These are phyloP conservation scores for Mucor racemosus DNA, from an alignment of 371 early-diverging fungal genomes.

Conservation along the genomic window DNA sequence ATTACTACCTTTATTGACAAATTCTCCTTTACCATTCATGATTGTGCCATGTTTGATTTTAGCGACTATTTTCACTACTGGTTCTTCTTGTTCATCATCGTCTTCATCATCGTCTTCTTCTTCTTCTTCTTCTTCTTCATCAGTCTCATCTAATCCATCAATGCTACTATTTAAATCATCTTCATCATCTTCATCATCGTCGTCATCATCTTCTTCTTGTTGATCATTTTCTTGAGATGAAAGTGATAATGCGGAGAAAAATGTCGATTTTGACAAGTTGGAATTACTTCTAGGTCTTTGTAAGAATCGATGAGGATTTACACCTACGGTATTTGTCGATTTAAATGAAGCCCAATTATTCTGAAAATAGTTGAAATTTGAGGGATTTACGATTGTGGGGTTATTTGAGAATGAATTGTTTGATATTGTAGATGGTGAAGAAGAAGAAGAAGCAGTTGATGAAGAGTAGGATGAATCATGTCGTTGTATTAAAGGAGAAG, in stretches of 20 bases:
- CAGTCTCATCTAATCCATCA: slow-evolving; percentile 32
- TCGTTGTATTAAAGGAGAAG: slow-evolving; percentile 20
- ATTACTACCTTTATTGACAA: slow-evolving; percentile 38
- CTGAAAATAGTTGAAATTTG: slow-evolving; percentile 27
- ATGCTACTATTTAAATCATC: slow-evolving; percentile 29
- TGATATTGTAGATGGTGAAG: slow-evolving; percentile 31
- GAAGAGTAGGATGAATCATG: slow-evolving; percentile 29
- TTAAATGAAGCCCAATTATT: slow-evolving; percentile 24
- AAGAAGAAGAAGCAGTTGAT: slow-evolving; percentile 30
- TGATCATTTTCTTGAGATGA: slow-evolving; percentile 4
- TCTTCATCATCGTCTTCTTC: slow-evolving; percentile 14
- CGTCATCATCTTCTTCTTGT: slow-evolving; percentile 16
- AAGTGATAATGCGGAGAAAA: slow-evolving; percentile 18
- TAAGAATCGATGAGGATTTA: slow-evolving; percentile 33
- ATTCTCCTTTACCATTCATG: slow-evolving; percentile 56
- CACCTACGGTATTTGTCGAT: slow-evolving; percentile 24
- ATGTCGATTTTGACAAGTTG: slow-evolving; percentile 28
- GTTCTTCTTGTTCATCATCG: slow-evolving; percentile 18
- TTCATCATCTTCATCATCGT: background rate
- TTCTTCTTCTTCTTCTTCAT: slow-evolving; percentile 8
- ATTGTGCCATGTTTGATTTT: slow-evolving; percentile 52
- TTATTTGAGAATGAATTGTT: slow-evolving; percentile 21
- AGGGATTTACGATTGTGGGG: slow-evolving; percentile 27
- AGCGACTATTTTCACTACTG: slow-evolving; percentile 42
- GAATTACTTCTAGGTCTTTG: slow-evolving; percentile 40